Evolutionary conservation across 768 basidiomycete genomes (phyloP).

Genomic region (Boletus rubropictus): DNA sequence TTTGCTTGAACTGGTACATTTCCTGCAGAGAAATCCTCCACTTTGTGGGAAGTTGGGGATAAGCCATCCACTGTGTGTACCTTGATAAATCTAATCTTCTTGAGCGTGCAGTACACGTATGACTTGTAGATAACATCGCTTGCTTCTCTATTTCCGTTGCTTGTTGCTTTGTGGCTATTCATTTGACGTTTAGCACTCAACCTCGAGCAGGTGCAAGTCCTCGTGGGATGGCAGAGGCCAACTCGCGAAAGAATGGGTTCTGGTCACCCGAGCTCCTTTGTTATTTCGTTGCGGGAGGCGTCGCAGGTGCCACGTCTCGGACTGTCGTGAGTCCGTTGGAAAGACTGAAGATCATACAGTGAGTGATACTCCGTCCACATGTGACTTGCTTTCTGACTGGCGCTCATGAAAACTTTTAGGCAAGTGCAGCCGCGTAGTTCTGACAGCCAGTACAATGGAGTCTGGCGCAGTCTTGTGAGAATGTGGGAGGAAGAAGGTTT

Average conservation of each 20-base stretch:
- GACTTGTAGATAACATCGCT: background rate
- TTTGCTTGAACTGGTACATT: too few species aligned
- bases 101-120: background rate
- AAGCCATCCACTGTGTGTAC: too few species aligned
- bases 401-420: conserved; percentile 36
- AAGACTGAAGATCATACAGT: conserved; percentile 96
- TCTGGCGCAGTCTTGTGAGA: conserved; percentile 74
- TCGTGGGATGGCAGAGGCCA: conserved; percentile 21
- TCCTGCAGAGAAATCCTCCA: too few species aligned
- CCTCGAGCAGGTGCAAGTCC: conserved; percentile 3
- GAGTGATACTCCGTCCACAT: conserved; percentile 28
- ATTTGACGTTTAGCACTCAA: background rate
- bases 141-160: conserved; percentile 7
- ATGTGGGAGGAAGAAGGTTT: conserved; percentile 94
- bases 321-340: conserved; percentile 93
- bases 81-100: too few species aligned
- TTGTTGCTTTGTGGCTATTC: background rate
- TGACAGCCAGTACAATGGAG: conserved; percentile 71
- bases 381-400: conserved; percentile 1
- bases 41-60: too few species aligned
- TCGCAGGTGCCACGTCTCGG: conserved; percentile 64
- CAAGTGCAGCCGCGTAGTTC: conserved; percentile 80
- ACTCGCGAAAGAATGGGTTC: conserved; percentile 26
- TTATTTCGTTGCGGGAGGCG: conserved; percentile 52
- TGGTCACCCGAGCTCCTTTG: conserved; percentile 31